These are phyloP conservation scores for Oenanthe sinensis DNA, from an alignment of 129 eudicot genomes.

Conservation along the genomic window DNA sequence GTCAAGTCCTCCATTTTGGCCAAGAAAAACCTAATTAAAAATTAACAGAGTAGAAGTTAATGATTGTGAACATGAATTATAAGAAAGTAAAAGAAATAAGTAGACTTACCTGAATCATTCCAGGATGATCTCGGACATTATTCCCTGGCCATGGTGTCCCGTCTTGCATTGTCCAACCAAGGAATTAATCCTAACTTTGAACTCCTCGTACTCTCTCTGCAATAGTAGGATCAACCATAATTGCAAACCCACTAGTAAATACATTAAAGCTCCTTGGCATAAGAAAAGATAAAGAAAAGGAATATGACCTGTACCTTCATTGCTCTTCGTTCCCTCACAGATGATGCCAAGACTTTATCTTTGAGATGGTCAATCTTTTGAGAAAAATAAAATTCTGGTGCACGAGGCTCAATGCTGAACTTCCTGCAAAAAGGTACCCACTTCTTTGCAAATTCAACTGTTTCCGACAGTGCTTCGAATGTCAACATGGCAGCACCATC, in stretches of 20 bases:
- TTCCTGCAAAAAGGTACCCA: constrained; percentile 90
- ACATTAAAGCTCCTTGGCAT: not conserved
- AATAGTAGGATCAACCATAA: not conserved
- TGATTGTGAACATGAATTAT: not conserved
- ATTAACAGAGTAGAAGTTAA: constrained; percentile 3
- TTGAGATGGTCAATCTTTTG: constrained; percentile 64
- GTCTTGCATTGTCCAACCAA: constrained; percentile 83
- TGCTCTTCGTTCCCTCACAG: constrained; percentile 66
- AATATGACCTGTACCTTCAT: constrained; percentile 40
- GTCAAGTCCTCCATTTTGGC: constrained; percentile 45
- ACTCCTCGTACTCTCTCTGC: constrained; percentile 69
- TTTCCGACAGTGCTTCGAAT: constrained; percentile 61
- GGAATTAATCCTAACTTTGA: constrained; percentile 56
- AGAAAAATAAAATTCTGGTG: constrained; percentile 75
- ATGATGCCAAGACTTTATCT: constrained; percentile 63
- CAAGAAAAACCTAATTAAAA: constrained; percentile 51
- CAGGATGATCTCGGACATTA: constrained; percentile 77
- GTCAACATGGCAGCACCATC: constrained; percentile 90
- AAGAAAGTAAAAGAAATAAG: not conserved
- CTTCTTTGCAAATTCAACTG: constrained; percentile 61
- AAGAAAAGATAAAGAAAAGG: not conserved
- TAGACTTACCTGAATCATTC: constrained; percentile 60
- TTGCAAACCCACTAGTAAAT: not conserved
- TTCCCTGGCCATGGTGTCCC: constrained; percentile 89
- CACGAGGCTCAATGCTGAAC: constrained; percentile 70